Evolutionary conservation across 2,329 filamentous ascomycete genomes (phyloP).

Genomic region (Penicillium psychrosexuale): DNA sequence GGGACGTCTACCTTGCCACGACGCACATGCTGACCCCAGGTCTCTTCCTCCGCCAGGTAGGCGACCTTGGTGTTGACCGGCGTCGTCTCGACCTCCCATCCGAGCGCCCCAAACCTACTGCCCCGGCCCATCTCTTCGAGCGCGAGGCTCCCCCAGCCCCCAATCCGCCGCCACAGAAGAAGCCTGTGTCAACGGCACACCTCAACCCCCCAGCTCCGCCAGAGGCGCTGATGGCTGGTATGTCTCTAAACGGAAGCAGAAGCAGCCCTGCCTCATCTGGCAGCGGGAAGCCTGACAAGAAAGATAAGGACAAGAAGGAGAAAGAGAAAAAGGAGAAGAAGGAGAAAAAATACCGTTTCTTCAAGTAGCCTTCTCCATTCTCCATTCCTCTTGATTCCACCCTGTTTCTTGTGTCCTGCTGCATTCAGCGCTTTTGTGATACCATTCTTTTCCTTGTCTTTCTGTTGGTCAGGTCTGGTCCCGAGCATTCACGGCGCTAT

Average conservation of each 20-base stretch:
- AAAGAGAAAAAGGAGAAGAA: constrained; percentile 58
- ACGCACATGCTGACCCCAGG: constrained; percentile 89
- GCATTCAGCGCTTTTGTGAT: constrained; percentile 34
- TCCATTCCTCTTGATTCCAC: neutral
- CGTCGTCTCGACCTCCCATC: constrained; percentile 75
- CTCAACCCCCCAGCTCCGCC: constrained; percentile 30
- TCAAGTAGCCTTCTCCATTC: constrained; percentile 32
- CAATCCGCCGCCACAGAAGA: constrained; percentile 24
- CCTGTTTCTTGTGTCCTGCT: constrained; percentile 3
- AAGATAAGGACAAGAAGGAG: constrained; percentile 50
- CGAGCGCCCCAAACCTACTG: constrained; percentile 74
- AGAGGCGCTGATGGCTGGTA: constrained; percentile 34
- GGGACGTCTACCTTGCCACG: constrained; percentile 83
- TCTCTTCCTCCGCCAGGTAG: constrained; percentile 77
- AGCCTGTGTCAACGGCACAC: constrained; percentile 19
- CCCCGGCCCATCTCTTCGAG: constrained; percentile 83
- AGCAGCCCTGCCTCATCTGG: constrained; percentile 21
- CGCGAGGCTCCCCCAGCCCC: constrained; percentile 59
- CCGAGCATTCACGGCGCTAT: constrained; percentile 19
- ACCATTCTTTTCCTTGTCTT: constrained; percentile 29
- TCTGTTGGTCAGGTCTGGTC: constrained; percentile 11
- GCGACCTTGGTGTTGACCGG: constrained; percentile 72
- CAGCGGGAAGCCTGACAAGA: constrained; percentile 32
- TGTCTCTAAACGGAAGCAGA: constrained; percentile 34
- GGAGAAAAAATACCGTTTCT: constrained; percentile 56